A percentile compares a stretch with the other conserved stretches of the same genome.
These are phyloP conservation scores for Clavariopsis aquatica DNA, from an alignment of 495 filamentous ascomycete genomes.

Conservation along the genomic window DNA sequence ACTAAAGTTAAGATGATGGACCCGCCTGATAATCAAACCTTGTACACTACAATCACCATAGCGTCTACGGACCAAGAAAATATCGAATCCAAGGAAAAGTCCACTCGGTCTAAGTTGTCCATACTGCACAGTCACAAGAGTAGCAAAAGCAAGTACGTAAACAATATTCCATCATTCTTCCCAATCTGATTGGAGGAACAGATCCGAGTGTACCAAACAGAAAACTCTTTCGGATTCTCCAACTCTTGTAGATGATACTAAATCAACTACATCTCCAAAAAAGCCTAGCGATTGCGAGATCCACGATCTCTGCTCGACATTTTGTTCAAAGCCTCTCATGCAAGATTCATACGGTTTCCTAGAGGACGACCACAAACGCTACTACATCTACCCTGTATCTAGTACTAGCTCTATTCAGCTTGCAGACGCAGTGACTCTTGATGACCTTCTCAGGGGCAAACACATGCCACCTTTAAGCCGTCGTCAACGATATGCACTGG, in stretches of 20 bases:
- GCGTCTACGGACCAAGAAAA: background rate
- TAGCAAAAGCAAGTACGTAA: no score
- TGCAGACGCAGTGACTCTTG: slow-evolving; percentile 29
- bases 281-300: slow-evolving; percentile 9
- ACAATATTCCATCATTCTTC: no score
- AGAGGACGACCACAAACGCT: slow-evolving; percentile 32
- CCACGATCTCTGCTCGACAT: slow-evolving; percentile 30
- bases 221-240: no score
- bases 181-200: no score
- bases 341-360: slow-evolving; percentile 26
- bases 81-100: background rate
- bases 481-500: slow-evolving; percentile 40
- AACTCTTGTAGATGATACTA: no score
- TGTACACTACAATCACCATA: background rate
- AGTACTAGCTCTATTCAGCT: background rate
- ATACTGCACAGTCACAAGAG: background rate
- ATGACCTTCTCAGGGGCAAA: slow-evolving; percentile 28
- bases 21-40: background rate
- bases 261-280: no score
- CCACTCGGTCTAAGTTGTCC: background rate
- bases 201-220: no score
- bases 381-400: slow-evolving; percentile 32
- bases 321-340: slow-evolving; percentile 20
- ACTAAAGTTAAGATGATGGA: slow-evolving; percentile 36
- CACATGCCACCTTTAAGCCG: slow-evolving; percentile 26